These are phyloP conservation scores for Malassezia japonica DNA, from an alignment of 1,284 basidiomycete species.

Conservation along the genomic window DNA sequence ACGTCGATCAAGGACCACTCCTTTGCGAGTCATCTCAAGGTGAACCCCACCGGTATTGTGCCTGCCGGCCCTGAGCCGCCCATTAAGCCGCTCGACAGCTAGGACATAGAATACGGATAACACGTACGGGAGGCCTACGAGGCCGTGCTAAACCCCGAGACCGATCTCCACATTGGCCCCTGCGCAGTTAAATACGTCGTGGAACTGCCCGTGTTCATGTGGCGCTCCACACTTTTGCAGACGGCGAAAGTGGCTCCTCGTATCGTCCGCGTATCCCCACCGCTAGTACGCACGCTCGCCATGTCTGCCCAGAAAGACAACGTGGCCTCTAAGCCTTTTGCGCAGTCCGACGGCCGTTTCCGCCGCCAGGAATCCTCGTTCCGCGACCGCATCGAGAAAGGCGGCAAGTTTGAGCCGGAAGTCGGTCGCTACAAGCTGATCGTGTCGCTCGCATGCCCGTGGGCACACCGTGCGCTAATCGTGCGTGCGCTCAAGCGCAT, in stretches of 20 bases:
- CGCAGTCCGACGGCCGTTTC: constrained; percentile 66
- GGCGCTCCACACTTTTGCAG: too few species aligned
- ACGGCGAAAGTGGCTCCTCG: too few species aligned
- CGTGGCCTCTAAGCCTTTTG: constrained; percentile 37
- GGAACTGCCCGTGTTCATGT: too few species aligned
- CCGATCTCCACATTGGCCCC: too few species aligned
- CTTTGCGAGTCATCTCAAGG: constrained; percentile 40
- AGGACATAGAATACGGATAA: constrained; percentile 13
- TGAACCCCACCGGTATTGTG: constrained; percentile 42
- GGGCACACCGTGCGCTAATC: constrained; percentile 87
- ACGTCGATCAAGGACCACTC: constrained; percentile 52
- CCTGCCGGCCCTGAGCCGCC: constrained; percentile 35
- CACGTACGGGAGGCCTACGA: too few species aligned
- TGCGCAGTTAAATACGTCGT: too few species aligned
- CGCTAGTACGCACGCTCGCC: too few species aligned
- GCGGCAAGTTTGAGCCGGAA: constrained; percentile 69
- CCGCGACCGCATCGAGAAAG: constrained; percentile 61
- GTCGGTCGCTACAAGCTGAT: constrained; percentile 55
- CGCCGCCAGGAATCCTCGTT: constrained; percentile 66
- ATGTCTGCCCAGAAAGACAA: not conserved
- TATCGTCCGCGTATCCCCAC: too few species aligned
- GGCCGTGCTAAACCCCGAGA: too few species aligned
- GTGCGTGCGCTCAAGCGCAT: constrained; percentile 82
- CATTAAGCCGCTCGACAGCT: constrained; percentile 29
- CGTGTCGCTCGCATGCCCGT: constrained; percentile 54